Evolutionary conservation across 208 protist genomes (phyloP), one percentile per base, ranked within the genome.

Genomic region (Trypanosoma conorhini): DNA sequence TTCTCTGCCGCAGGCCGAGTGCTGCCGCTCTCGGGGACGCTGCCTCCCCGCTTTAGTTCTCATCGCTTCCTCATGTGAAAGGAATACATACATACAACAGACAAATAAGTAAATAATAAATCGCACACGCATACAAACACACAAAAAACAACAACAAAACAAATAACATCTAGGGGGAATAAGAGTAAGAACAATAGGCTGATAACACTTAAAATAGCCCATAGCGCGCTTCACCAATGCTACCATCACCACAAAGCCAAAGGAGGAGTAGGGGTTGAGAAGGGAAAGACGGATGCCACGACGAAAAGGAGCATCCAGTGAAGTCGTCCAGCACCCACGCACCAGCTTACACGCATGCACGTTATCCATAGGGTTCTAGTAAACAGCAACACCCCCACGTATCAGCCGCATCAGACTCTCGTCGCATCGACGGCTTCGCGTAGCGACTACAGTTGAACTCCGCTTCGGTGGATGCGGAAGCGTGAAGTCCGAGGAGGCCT

Each of bases 351-450:
- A 24, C 5, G 19, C 50, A 9, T 1, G 50, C 22, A n/a, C 2
- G 33, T 7, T 38, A 38, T 51, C 19, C 46, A 51, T n/a, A 10
- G 46, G 21, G 3, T 51, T 10, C 46, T 13, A 30, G 52, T 24
- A 57, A 1, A 28, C 17, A 1, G 24, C 10, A 57, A 59, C 12
- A 44, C 33, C 5, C 42, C 46, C 66, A 35, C 67, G 67, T 22
- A 72, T 4, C 19, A 72, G 3, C 4, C 48, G 67, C 67, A 72
- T 51, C 9, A 72, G 30, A 33, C 30, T 58, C 22, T 65, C 35
- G 50, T 65, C 59, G n/a, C 59, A 66, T 21, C 21, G 24, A 1
- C n/a, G 30, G 33, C 44, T 72, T 15, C 28, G 30, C 15, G n/a
- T 31, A 17, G 26, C 22, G 33, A 1, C 19, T 10, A 4, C 58